Evolutionary conservation across 1,139 yeast genomes (phyloP), one percentile per base, ranked within the genome.

Genomic region (Yamadazyma trypodendri): DNA sequence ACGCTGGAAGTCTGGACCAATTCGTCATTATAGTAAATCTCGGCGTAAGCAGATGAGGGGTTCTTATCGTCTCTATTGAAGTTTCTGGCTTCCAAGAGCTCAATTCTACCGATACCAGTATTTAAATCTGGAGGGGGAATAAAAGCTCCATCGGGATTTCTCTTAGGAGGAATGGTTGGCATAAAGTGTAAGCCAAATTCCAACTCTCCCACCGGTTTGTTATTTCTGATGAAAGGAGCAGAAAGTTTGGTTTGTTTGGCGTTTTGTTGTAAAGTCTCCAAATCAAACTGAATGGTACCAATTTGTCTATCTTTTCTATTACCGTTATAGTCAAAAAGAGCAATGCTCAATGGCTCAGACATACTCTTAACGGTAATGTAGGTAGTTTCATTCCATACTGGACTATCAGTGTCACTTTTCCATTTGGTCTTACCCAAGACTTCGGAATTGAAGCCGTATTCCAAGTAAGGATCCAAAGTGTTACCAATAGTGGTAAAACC

Each of bases 101-200:
- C 71, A 41, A 84, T 60, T 53, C 82, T 76, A 20, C 84, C 80
- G 52, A 92, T 83, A 72, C 98, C 98, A 14, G 97, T 87, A 61
- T 88, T 89, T 60, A 88, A 78, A 50, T 89, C 96, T 36, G 96
- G 96, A 33, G 95, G 89, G 34, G 95, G 90, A 49, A 79, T 83
- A 35, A 75, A 69, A 8, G 94, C 84, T 38, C 97, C 97, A 61
- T 88, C 96, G 3, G 87, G 89, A 50, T 82, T 75, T 48, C 73
- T 75, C 39, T 77, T 74, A 24, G 95, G 83, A 58, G 84, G 88
- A 46, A 89, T 65, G 15, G 92, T 83, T 34, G 95, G 95, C 73
- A 81, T 80, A 66, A 77, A 86, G 46, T 80, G 78, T 51, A 86
- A 70, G 43, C 85, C 89, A 57, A 80, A 87, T 13, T 63, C 64